A percentile compares a stretch with the other conserved stretches of the same genome.
These are phyloP conservation scores for Boletales sp. DNA, from an alignment of 768 basidiomycete species.

Conservation along the genomic window DNA sequence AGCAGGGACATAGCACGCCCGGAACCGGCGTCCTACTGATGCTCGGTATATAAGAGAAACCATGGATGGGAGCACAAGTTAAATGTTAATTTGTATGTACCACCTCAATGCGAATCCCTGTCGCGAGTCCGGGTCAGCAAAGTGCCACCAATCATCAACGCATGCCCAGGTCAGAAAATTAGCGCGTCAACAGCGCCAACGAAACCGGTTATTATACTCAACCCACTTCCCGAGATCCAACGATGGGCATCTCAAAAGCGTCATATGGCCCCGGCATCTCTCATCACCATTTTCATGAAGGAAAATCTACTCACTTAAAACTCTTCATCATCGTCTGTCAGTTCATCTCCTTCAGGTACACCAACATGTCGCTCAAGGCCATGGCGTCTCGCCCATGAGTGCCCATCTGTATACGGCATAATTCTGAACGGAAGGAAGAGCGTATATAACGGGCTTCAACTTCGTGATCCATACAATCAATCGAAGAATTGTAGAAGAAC, in stretches of 20 bases:
- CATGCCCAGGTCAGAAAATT: constrained; percentile 17
- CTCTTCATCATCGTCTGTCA: constrained; percentile 71
- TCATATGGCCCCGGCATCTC: constrained; percentile 82
- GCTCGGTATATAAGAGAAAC: too few species aligned
- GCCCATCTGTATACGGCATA: constrained; percentile 82
- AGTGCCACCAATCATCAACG: background rate
- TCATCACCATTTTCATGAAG: constrained; percentile 40
- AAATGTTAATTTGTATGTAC: too few species aligned
- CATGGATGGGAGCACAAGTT: too few species aligned
- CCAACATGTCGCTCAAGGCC: constrained; percentile 64
- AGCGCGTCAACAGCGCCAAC: constrained; percentile 10
- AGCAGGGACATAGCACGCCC: too few species aligned
- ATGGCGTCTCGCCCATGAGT: constrained; percentile 67
- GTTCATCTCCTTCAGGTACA: constrained; percentile 71
- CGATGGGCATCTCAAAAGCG: constrained; percentile 42
- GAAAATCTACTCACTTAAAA: constrained; percentile 9
- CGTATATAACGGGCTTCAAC: constrained; percentile 63
- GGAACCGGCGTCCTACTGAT: too few species aligned
- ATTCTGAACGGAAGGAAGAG: constrained; percentile 80
- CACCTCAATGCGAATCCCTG: background rate
- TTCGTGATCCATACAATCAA: background rate
- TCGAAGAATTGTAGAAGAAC: background rate
- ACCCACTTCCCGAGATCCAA: constrained; percentile 19
- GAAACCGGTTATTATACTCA: constrained; percentile 21
- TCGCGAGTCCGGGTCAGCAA: constrained; percentile 4